Base-by-base conservation (phyloP, 2,329 filamentous ascomycete genomes). In the Scedosporium aurantiacum region DNA sequence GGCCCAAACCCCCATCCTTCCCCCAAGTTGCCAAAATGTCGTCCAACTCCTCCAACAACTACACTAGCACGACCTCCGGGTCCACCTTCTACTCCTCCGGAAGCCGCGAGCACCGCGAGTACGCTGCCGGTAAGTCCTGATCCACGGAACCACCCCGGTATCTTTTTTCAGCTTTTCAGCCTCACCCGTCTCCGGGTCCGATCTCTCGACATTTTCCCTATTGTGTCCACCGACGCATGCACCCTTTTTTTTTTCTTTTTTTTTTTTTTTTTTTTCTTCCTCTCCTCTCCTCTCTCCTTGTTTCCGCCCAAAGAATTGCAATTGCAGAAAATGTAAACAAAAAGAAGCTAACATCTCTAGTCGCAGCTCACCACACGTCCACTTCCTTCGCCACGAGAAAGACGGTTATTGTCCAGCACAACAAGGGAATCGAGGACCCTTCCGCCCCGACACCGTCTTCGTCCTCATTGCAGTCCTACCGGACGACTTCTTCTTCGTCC, bases 331-430 rank as follows among this genome's bases (percentile, higher is more conserved):
- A n/a, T 28, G 23, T 25, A 56, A 47, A 61, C 64, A 62, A 21
- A 41, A 45, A 67, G 69, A 64, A 71, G 65, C 40, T 52, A 28
- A 50, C 45, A 18, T 50, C 2, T 57, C 25, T 28, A 10, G 40
- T 58, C 28, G 2, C 57, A 72, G 70, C 61, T 23, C 65, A 67
- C 28, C 68, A 71, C 62, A 61, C 60, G 21, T 65, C 69, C n/a
- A 47, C 64, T 60, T 67, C 69, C 28, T 61, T 63, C 28, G 66
- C 57, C 37, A 67, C 65, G 10, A 65, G 68, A 50, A 63, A 61
- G 50, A 68, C 66, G 65, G 62, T 66, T n/a, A 65, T 75, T 61
- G 66, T 73, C 65, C 71, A 72, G 66, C 71, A 73, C 66, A 61
- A 67, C 62, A 69, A 68, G 60, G 64, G 67, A 7, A 63, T 60